phyloP scores from a whole-genome alignment of 2,329 filamentous ascomycete genomes.

The Dactylellina drechsleri region DNA sequence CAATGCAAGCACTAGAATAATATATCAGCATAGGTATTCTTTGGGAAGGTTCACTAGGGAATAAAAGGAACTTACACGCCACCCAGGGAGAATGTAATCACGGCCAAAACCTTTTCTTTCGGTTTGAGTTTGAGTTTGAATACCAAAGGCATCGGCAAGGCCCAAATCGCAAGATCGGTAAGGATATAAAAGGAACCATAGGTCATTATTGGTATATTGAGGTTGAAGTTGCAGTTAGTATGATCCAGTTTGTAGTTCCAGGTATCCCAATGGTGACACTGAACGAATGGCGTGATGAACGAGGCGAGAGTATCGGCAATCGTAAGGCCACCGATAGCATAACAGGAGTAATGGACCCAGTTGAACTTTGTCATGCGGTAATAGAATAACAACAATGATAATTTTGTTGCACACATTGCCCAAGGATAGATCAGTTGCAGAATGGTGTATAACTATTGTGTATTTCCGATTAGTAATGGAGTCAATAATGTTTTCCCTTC shows the following conservation, averaged over 20 bases:
- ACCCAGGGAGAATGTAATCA: slow-evolving; percentile 29
- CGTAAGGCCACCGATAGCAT: slow-evolving; percentile 2
- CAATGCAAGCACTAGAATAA: slow-evolving; percentile 28
- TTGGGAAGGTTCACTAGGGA: neutral
- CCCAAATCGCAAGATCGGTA: slow-evolving; percentile 33
- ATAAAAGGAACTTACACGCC: slow-evolving; percentile 15
- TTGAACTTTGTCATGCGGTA: slow-evolving; percentile 30
- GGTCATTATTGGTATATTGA: neutral
- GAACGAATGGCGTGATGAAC: slow-evolving; percentile 9
- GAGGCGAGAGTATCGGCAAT: slow-evolving; percentile 22
- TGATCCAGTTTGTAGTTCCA: slow-evolving; percentile 18
- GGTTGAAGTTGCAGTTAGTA: slow-evolving; percentile 12
- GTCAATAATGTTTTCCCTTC: neutral
- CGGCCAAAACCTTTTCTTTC: slow-evolving; percentile 23
- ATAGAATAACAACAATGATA: slow-evolving; percentile 35
- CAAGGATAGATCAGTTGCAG: slow-evolving; percentile 24
- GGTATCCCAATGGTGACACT: slow-evolving; percentile 9
- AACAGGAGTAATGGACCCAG: slow-evolving; percentile 22
- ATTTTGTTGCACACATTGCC: slow-evolving; percentile 28
- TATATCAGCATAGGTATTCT: neutral
- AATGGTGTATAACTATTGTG: slow-evolving; percentile 7
- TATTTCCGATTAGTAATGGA: neutral
- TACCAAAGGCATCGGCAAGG: slow-evolving; percentile 31
- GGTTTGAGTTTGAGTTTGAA: slow-evolving; percentile 18
- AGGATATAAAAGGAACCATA: slow-evolving; percentile 21